Evolutionary conservation across 768 basidiomycete genomes (phyloP), one percentile per base, ranked within the genome.

Genomic region (Mycena maculata): DNA sequence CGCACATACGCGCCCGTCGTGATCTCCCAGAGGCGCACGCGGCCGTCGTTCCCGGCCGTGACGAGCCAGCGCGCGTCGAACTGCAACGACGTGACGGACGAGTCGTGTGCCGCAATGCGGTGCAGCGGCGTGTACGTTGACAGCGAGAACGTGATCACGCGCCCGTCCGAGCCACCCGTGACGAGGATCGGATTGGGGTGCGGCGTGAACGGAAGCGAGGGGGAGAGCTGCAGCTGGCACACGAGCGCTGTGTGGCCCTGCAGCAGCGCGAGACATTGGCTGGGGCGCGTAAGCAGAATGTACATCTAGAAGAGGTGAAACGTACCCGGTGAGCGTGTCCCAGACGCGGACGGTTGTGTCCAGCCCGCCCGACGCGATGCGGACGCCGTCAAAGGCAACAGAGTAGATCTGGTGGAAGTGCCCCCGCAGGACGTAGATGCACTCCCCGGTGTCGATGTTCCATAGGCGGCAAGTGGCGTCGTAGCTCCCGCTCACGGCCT

Each of bases 301-400:
- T 28, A 44, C 23, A 23, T 28, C 42, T 50, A 8, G 31, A 30
- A 16, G 23, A 45, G 12, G 41, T 33, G 45, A 39, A 20, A 47
- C 90, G 70, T 74, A 96, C 95, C 96, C 96, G 42, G 91, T 90
- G 12, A 85, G 81, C 0, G 93, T 92, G 69, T 92, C 89, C 97
- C 97, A 99, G 0, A 98, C 87, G 4, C 96, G 84, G 4, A 98
- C 93, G 1, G 92, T 94, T n/a, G 94, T 96, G 73, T 98, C 96
- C 68, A 97, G 80, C n/a, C 92, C 92, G 6, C 95, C 96, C 8
- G 93, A 93, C 1, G 90, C 93, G 54, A 96, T 86, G 15, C 88
- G 82, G 20, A 88, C 79, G 0, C 96, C 96, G 72, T 97, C 94
- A 70, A 95, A 96, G 12, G 94, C 94, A 42, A 98, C 92, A 0